Percentiles rank a stretch among this genome's conserved stretches.
phyloP scores from a whole-genome alignment of 2,329 filamentous ascomycete genomes.

The Chaetothyriales sp. region DNA sequence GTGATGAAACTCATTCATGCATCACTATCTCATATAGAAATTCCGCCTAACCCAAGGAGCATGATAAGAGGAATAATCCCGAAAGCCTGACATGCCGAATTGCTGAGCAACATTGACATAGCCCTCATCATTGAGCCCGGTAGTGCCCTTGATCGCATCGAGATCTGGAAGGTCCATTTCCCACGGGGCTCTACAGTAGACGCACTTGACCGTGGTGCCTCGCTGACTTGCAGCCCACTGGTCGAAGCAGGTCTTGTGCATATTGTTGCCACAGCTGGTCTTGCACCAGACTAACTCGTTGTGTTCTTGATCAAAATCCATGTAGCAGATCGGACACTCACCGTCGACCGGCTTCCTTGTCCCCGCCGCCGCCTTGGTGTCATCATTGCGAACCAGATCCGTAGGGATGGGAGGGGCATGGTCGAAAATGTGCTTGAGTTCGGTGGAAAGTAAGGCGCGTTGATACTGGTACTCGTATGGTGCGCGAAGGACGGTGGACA shows the following conservation, averaged over 20 bases:
- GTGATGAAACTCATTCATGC: background rate
- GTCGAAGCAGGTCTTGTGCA: conserved; percentile 43
- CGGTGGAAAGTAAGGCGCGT: conserved; percentile 43
- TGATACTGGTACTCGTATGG: conserved; percentile 43
- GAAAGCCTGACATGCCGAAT: conserved; percentile 25
- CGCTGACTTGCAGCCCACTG: conserved; percentile 33
- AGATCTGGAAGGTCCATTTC: conserved; percentile 20
- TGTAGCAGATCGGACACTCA: conserved; percentile 49
- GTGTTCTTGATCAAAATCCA: conserved; percentile 34
- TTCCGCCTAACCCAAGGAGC: conserved; percentile 21
- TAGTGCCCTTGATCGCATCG: conserved; percentile 20
- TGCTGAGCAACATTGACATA: conserved; percentile 32
- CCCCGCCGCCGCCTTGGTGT: conserved; percentile 28
- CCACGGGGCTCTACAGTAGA: conserved; percentile 33
- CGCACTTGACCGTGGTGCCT: conserved; percentile 25
- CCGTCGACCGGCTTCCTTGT: conserved; percentile 35
- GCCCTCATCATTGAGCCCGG: conserved; percentile 23
- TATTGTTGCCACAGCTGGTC: conserved; percentile 46
- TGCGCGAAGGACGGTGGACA: conserved; percentile 43
- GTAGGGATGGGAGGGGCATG: conserved; percentile 36
- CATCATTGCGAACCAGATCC: conserved; percentile 21
- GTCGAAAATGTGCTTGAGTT: conserved; percentile 41
- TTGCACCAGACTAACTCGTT: conserved; percentile 43
- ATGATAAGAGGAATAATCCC: conserved; percentile 30
- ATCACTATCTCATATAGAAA: conserved; percentile 7